Conservation (phyloP, 1,284 basidiomycete species). For the Apiotrichum mycotoxinovorans region DNA sequence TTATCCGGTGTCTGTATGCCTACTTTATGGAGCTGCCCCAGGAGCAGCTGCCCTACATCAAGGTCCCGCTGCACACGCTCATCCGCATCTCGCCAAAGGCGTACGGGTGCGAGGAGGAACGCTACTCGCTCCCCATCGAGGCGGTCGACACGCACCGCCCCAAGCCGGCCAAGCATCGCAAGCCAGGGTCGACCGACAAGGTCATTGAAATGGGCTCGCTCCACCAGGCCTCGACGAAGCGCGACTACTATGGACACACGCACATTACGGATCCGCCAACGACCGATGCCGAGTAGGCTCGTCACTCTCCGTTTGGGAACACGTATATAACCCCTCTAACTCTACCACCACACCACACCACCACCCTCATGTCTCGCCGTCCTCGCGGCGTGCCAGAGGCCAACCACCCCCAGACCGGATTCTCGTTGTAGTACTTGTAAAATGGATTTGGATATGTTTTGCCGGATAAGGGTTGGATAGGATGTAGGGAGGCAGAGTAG, state of each 20-base stretch:
- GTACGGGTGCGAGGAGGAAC: slow-evolving; percentile 96
- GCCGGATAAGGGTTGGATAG: no score
- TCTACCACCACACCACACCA: no score
- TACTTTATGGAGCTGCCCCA: slow-evolving; percentile 93
- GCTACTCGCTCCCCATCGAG: slow-evolving; percentile 77
- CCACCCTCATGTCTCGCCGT: no score
- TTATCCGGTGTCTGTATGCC: slow-evolving; percentile 87
- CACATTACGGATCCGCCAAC: background rate
- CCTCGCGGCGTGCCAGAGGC: no score
- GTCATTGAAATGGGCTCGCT: background rate
- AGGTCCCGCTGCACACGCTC: slow-evolving; percentile 92
- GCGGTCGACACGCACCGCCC: slow-evolving; percentile 92
- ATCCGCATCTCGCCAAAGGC: slow-evolving; percentile 98
- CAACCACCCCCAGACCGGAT: no score
- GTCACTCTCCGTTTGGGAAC: no score
- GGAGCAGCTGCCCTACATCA: slow-evolving; percentile 95
- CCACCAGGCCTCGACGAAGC: slow-evolving; percentile 9
- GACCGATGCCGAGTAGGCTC: no score
- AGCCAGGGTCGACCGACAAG: background rate
- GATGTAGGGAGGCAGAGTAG: no score
- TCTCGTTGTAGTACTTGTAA: no score
- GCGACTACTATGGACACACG: slow-evolving; percentile 15
- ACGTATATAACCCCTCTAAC: no score
- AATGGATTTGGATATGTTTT: no score
- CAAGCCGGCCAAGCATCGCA: slow-evolving; percentile 58